A percentile compares a stretch with the other conserved stretches of the same genome.
These are phyloP conservation scores for Ceratocystis colombiana DNA, from an alignment of 2,329 filamentous ascomycete species.

Conservation along the genomic window DNA sequence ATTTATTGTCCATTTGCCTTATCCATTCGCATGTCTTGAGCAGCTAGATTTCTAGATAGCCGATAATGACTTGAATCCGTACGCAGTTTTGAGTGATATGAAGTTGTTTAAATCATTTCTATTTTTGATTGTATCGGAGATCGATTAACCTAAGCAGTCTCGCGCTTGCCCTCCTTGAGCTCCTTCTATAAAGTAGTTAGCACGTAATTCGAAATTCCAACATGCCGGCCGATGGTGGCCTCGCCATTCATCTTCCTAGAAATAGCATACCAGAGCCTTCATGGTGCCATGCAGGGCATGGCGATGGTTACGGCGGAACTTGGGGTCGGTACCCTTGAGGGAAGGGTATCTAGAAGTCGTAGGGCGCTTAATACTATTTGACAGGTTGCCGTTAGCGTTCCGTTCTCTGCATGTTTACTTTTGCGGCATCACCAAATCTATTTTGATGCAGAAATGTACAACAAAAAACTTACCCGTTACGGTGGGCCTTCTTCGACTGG, in stretches of 20 bases:
- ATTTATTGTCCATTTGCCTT: no score
- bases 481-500: constrained; percentile 96
- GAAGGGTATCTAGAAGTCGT: constrained; percentile 99
- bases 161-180: constrained; percentile 90
- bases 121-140: constrained; percentile 25
- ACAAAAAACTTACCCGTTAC: constrained; percentile 63
- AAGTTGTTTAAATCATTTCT: constrained; percentile 25
- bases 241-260: background rate
- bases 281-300: constrained; percentile 98
- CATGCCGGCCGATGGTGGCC: background rate
- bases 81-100: background rate
- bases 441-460: no score
- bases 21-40: background rate
- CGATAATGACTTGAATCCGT: no score
- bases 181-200: constrained; percentile 64
- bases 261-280: constrained; percentile 77
- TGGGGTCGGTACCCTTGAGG: constrained; percentile 96
- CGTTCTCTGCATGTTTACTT: background rate
- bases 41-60: no score
- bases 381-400: background rate
- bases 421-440: background rate
- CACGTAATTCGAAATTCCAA: background rate
- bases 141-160: constrained; percentile 55
- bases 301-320: constrained; percentile 99
- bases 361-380: constrained; percentile 94